Percentiles rank a stretch among this genome's conserved stretches.
phyloP scores from a whole-genome alignment of 164 flowering plant genomes.

The Magnolia kwangsiensis region DNA sequence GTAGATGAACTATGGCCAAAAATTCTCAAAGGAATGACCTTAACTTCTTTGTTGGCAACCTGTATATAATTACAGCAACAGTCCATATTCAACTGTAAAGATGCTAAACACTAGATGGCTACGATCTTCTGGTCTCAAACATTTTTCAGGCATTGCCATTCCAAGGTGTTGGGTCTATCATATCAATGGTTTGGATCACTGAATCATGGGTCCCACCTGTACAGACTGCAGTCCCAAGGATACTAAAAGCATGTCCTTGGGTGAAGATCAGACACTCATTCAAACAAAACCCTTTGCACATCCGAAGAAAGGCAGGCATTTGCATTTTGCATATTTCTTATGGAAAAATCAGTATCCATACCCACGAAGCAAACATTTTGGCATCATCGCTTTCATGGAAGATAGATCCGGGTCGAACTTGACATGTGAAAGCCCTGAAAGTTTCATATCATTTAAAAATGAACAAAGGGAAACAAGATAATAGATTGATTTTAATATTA shows the following conservation, averaged over 20 bases:
- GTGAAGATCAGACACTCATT: background rate
- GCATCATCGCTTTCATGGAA: constrained; percentile 75
- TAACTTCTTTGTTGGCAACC: background rate
- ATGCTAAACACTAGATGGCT: background rate
- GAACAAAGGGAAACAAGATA: background rate
- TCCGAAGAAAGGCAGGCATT: background rate
- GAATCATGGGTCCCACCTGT: background rate
- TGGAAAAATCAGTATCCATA: constrained; percentile 26
- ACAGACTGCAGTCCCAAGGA: background rate
- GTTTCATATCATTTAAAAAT: constrained; percentile 13
- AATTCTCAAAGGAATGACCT: background rate
- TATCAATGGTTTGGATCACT: background rate
- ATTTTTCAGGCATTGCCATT: background rate
- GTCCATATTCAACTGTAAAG: background rate
- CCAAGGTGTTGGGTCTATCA: background rate
- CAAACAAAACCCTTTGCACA: background rate
- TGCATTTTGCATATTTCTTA: background rate
- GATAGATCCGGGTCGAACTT: constrained; percentile 96
- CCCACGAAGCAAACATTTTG: constrained; percentile 85
- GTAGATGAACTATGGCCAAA: background rate
- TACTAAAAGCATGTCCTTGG: background rate
- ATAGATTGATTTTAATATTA: background rate
- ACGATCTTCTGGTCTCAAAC: background rate
- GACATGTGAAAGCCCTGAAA: constrained; percentile 73
- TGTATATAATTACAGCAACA: background rate